Evolutionary conservation across 2,329 filamentous ascomycete species (phyloP), one percentile per base, ranked within the genome.

Genomic region (Botryosphaeria agaves): DNA sequence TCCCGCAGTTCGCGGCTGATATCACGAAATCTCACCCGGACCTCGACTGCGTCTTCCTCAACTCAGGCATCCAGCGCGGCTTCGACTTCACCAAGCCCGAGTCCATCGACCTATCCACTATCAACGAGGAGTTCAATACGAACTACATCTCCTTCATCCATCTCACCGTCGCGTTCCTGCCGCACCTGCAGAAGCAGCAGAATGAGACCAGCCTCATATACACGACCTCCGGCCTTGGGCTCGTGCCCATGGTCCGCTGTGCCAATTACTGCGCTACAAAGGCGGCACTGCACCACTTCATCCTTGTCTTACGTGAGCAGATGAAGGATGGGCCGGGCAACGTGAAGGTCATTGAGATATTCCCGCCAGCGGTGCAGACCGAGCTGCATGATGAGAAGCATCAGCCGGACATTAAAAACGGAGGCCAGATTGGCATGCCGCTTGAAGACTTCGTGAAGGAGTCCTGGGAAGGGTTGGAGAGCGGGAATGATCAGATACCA

Each of bases 261-360:
- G 51, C 57, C 0, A 66, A 66, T 41, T 70, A 70, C 46, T 65
- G 61, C 36, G 64, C 66, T 2, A 56, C 58, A 21, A 70, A 70
- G 44, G 66, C 66, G 0, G 66, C 65, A 0, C 43, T 69, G 28
- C 64, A 69, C 37, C 60, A 65, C 36, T 65, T 62, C 46, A 54
- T 69, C 14, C 50, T 70, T 4, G 53, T 52, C 5, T 49, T 69
- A 19, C 56, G 66, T 2, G 55, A 62, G 35, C 64, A 69, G 41
- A 38, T 71, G 19, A 53, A 54, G 26, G 53, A 55, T 4, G 53
- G 51, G 2, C 45, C 51, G 0, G 55, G 54, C 4, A 57, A 62
- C 28, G 52, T 69, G 40, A 64, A 64, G 35, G 55, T 69, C n/a
- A 48, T 69, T 21, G 66, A 69, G 43, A 51, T 70, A 7, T 64